Base-by-base conservation (phyloP, 202 grass and related monocot species). In the Brachypodium distachyon region DNA sequence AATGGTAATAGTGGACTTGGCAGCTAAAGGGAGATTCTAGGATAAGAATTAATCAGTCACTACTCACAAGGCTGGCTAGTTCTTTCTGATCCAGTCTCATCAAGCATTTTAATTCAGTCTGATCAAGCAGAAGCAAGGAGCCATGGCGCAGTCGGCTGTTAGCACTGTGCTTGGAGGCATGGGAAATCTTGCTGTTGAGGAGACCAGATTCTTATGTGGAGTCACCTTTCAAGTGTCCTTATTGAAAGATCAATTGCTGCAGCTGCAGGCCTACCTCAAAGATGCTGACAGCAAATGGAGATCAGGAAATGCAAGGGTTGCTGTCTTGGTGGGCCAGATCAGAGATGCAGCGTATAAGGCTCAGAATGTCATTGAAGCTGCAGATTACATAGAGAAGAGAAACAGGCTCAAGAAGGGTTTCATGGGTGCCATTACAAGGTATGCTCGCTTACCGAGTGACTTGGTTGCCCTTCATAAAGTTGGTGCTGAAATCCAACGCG, bases 401-500 rank as follows among this genome's bases (percentile, higher is more conserved):
- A 72, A 52, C 9, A 83, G 61, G 61, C 42, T 77, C 2, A 88
- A 67, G 47, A 88, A 67, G 27, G 86, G 75, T 2, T 61, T 88
- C 7, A 16, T 80, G 12, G 75, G 76, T 50, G 63, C 81, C 10
- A 33, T 88, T 12, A 75, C 75, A 31, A 88, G 50, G 86, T 88
- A 84, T 74, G 81, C 86, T 74, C 38, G 66, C 51, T 51, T 84
- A 12, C 75, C 75, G 25, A 67, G 0, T 13, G 86, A 88, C 8
- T 4, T 84, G 55, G 43, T 79, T 36, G 36, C 75, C 47, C 66
- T 40, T 8, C 85, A 83, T 67, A 83, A 87, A 61, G 37, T 67
- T 55, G 80, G 80, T 59, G 28, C 19, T 39, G 69, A 87, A 64
- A 67, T 83, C 21, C 63, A 44, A 17, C 39, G 51, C 17, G 18